Evolutionary conservation across 805 yeast species (phyloP).

Genomic region (Pachysolen tannophilus): DNA sequence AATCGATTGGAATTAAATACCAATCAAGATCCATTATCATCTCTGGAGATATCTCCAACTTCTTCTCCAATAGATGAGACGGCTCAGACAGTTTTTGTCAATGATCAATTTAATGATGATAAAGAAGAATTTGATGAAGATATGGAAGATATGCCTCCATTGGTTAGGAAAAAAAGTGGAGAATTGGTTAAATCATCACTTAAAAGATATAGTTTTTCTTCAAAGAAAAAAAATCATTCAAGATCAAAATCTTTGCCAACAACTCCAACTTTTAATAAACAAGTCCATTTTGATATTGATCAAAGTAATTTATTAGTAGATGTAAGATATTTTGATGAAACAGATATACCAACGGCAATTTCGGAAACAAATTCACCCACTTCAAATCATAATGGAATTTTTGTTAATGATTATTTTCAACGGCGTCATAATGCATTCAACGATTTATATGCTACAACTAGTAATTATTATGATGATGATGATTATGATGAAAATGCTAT

Average conservation of each 20-base stretch:
- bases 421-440: conserved; percentile 19
- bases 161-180: conserved; percentile 80
- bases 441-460: conserved; percentile 18
- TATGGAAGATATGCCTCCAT: conserved; percentile 16
- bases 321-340: conserved; percentile 63
- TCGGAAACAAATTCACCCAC: conserved; percentile 59
- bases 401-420: conserved; percentile 18
- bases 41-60: conserved; percentile 1
- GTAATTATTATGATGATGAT: no score
- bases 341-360: conserved; percentile 73
- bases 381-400: conserved; percentile 24
- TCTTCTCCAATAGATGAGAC: background rate
- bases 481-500: conserved; percentile 20
- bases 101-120: background rate
- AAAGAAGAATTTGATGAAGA: conserved; percentile 18
- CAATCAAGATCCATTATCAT: background rate
- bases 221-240: no score
- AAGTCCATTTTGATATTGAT: conserved; percentile 74
- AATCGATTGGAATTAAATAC: background rate
- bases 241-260: conserved; percentile 33
- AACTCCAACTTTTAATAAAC: conserved; percentile 55
- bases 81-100: background rate
- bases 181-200: conserved; percentile 74
- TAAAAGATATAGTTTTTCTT: no score
- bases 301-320: conserved; percentile 50